A percentile compares a stretch with the other conserved stretches of the same genome.
Evolutionary conservation across 2,329 filamentous ascomycete species (phyloP).

Genomic region (Pestalotiopsis sp.): DNA sequence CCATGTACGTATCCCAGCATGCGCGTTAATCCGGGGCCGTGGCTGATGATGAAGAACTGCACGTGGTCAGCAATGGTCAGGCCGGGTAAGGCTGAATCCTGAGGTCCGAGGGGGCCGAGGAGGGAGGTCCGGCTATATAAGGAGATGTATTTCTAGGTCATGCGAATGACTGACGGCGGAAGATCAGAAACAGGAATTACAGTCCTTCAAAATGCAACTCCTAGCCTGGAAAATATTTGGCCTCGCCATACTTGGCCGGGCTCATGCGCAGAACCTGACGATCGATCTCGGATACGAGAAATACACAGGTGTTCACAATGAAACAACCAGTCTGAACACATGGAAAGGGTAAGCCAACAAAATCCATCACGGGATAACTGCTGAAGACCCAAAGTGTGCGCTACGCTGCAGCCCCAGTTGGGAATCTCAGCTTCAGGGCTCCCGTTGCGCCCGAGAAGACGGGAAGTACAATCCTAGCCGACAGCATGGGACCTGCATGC

Average conservation of each 20-base stretch:
- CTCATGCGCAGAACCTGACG: neutral
- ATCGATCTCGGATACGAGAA: slow-evolving; percentile 47
- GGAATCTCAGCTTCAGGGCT: slow-evolving; percentile 39
- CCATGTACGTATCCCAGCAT: too few relatives aligned
- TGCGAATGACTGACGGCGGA: too few relatives aligned
- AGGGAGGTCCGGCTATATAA: too few relatives aligned
- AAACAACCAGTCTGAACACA: slow-evolving; percentile 40
- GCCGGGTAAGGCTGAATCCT: too few relatives aligned
- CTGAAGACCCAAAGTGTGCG: slow-evolving; percentile 36
- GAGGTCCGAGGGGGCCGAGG: too few relatives aligned
- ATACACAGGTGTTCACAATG: slow-evolving; percentile 45
- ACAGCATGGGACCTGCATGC: slow-evolving; percentile 25
- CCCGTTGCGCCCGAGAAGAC: neutral
- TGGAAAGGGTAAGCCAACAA: slow-evolving; percentile 43
- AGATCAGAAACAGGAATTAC: neutral
- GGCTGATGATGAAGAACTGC: too few relatives aligned
- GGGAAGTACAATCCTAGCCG: slow-evolving; percentile 40
- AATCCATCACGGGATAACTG: neutral
- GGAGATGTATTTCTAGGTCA: too few relatives aligned
- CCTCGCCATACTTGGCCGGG: neutral
- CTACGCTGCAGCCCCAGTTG: slow-evolving; percentile 45
- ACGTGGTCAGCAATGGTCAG: too few relatives aligned
- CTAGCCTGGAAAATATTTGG: neutral
- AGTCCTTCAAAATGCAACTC: neutral
- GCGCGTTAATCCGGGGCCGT: too few relatives aligned